Evolutionary conservation across 495 filamentous ascomycete genomes (phyloP).

Genomic region (Penicillium malachiteum): DNA sequence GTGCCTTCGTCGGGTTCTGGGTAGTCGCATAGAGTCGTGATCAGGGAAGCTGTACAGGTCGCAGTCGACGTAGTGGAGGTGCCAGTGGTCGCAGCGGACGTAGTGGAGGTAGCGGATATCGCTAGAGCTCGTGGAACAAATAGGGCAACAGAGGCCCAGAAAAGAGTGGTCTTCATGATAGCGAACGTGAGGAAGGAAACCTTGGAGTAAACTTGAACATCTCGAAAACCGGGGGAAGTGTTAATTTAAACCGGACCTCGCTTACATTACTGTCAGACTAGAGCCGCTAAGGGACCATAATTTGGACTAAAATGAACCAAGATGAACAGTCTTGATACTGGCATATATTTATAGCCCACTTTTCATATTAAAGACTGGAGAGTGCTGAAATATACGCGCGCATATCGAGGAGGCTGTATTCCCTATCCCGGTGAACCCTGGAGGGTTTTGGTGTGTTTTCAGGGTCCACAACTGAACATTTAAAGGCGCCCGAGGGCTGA

Average conservation of each 20-base stretch:
- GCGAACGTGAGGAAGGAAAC: conserved; percentile 22
- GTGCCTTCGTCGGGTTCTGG: conserved; percentile 16
- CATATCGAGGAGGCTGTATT: background rate
- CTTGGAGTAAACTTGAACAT: background rate
- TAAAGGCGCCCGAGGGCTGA: background rate
- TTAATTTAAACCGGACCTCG: background rate
- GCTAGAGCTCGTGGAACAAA: conserved; percentile 21
- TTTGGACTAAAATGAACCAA: too few species aligned
- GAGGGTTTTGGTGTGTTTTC: background rate
- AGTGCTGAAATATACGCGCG: background rate
- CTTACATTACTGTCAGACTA: background rate
- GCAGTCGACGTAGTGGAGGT: conserved; percentile 22
- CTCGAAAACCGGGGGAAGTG: background rate
- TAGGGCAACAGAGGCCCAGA: conserved; percentile 24
- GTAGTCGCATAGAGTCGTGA: conserved; percentile 24
- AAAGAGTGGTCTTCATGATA: conserved; percentile 25
- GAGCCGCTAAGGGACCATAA: too few species aligned
- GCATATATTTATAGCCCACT: too few species aligned
- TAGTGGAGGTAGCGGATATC: conserved; percentile 5
- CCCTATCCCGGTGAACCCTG: background rate
- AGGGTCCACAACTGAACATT: background rate
- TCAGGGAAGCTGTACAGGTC: conserved; percentile 27
- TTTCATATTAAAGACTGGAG: background rate
- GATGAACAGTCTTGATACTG: too few species aligned
- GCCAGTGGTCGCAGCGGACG: conserved; percentile 15